Conservation (phyloP, 495 filamentous ascomycete genomes). For the Neurospora intermedia region DNA sequence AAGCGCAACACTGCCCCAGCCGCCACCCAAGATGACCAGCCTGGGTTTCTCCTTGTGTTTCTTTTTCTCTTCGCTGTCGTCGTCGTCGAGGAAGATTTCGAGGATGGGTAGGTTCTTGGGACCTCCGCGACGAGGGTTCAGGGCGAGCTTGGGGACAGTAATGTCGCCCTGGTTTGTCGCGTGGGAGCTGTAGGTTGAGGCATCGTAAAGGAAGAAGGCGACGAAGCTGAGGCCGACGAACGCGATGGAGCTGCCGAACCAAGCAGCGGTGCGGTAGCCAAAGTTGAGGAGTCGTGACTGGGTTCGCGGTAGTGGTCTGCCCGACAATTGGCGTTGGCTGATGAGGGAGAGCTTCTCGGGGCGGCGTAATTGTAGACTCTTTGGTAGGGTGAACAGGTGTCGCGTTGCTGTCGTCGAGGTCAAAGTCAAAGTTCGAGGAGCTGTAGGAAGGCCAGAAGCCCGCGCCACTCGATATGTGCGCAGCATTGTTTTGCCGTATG, state of each 20-base stretch:
- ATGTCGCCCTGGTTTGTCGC: conserved; percentile 52
- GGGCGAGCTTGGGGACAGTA: conserved; percentile 67
- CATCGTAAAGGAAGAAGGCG: conserved; percentile 91
- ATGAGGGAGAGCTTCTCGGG: conserved; percentile 5
- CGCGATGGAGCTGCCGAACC: conserved; percentile 36
- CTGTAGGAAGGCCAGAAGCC: not conserved
- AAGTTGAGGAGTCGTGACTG: conserved; percentile 37
- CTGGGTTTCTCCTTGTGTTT: conserved; percentile 74
- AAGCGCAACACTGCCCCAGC: conserved; percentile 90
- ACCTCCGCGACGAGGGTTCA: conserved; percentile 73
- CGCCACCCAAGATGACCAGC: conserved; percentile 85
- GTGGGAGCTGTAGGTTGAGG: conserved; percentile 72
- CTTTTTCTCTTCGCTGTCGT: conserved; percentile 58
- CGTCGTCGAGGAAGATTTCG: conserved; percentile 76
- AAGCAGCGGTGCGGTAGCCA: conserved; percentile 38
- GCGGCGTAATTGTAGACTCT: not conserved
- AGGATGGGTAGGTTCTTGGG: conserved; percentile 95
- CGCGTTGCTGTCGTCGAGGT: not conserved
- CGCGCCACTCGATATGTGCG: conserved; percentile 4
- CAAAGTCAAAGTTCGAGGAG: not conserved
- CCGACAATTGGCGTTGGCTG: conserved; percentile 30
- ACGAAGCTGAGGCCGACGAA: conserved; percentile 44
- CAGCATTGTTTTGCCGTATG: not conserved
- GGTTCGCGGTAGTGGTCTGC: conserved; percentile 36
- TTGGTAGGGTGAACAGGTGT: not conserved